Evolutionary conservation across 2,329 filamentous ascomycete species (phyloP), one percentile per base, ranked within the genome.

Genomic region (Ascochyta viciae-villosae): DNA sequence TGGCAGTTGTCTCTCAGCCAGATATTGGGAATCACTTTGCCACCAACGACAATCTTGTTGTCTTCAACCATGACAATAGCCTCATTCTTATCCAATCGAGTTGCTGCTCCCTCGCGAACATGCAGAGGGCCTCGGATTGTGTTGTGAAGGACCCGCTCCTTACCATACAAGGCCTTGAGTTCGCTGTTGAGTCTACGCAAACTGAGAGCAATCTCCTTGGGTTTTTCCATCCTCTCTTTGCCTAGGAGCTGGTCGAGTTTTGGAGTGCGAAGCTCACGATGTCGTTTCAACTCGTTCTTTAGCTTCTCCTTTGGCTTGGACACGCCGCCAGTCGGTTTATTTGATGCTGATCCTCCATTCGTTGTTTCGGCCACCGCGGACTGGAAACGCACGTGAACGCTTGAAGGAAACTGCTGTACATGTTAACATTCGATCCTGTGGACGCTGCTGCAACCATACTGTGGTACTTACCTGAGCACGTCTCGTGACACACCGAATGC

Each of bases 1-100:
- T 86, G 87, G 68, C 90, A 93, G 67, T 91, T 89, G 65, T 92
- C 89, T 60, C 89, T 56, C 6, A 66, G 41, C 63, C 63, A 66
- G 22, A 66, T 88, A 23, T 62, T 72, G 19, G 67, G 57, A 8
- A 60, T 57, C 1, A 16, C 16, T 31, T 12, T 57, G 1, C 19
- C 31, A 1, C 8, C 39, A 6, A 59, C 50, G 29, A 49, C 19
- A n/a, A 61, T 40, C 15, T 51, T 58, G 8, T 42, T 37, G 12
- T 62, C 38, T 16, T 37, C 23, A 4, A 59, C 33, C 7, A 13
- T 3, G 6, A 53, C 22, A 4, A 9, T 16, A 9, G 16, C 33
- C 15, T 23, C 22, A 3, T 31, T 33, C 6, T 9, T 12, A 3
- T 7, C 6, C 10, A 26, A 3, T 3, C 13, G 4, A 2, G 6